Base-by-base conservation (phyloP, 768 basidiomycete species). In the Suillus paluster region DNA sequence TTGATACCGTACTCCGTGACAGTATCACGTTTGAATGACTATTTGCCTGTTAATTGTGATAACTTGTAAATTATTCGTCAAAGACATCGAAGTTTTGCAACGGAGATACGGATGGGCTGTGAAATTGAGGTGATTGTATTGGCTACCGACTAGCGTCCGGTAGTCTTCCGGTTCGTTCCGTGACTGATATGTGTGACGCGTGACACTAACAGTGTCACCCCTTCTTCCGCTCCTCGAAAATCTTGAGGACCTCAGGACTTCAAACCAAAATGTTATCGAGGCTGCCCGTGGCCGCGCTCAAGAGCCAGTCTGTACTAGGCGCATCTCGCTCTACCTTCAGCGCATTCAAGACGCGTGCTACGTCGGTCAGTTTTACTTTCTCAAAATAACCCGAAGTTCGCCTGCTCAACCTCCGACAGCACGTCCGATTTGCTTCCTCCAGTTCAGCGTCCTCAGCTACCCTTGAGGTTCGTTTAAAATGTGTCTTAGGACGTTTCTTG, bases 401-500 rank as follows among this genome's bases (percentile, higher is more conserved):
- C 63, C 67, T 70, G 71, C 60, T 62, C 66, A 62, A 53, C 61
- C 58, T 53, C 44, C 54, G 63, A 62, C 64, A 68, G 70, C 80
- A 88, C 84, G 88, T 81, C 76, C 89, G 91, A 66, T 88, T 88
- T 81, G 85, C 87, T 66, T 92, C 90, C 53, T 83, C 91, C 38
- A 78, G 79, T 73, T 81, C 88, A 46, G 70, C 73, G 12, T 81
- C 87, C 48, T 81, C 84, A 62, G 78, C 80, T 68, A 79, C 85
- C 57, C 82, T 86, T 65, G 86, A 91, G 85, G 92, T 92, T 67
- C n/a, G 84, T 75, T 17, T 54, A 44, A 11, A n/a, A n/a, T 50
- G 11, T 10, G 10, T 30, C 17, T 25, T n/a, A 27, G 30, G 36
- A 61, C 61, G 45, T 12, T 30, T 42, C 25, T 56, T 6, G 21